Evolutionary conservation across 352 stramenopile species (phyloP), one percentile per base, ranked within the genome.

Genomic region (Globisporangium nagaii): DNA sequence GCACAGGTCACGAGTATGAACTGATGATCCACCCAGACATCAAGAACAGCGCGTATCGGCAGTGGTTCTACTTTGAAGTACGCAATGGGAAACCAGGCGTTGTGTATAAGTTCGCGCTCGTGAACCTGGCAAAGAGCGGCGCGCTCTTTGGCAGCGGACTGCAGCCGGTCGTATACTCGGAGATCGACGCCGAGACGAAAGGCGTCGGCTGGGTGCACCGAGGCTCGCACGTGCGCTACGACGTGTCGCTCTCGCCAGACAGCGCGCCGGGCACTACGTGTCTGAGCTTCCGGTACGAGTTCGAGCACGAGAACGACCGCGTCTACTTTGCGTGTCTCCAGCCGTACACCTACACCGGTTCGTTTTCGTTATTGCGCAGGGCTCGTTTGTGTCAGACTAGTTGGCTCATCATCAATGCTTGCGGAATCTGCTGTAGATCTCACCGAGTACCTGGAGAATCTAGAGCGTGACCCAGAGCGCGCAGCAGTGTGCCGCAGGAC

Each of bases 1-100:
- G 12, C 13, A 51, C 25, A 72, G 55, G 40, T 2, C 80, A 92
- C 4, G 79, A 88, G 47, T 92, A 90, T 54, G 82, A 92, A 32
- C 44, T 92, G 12, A 24, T 71, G 9, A 76, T 92, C 37, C 82
- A 90, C 42, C 82, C 82, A 0, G 82, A 92, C 62, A 67, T 90
- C 53, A 88, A 85, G 66, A 92, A 92, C 56, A 81, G 79, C 44
- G 82, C 82, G 10, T 92, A 92, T 49, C 73, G 82, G 8, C 88
- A 96, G 62, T 96, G 88, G 88, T 96, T 95, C 63, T 96, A 96
- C 71, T 96, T 96, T 54, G 58, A 84, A 31, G 79, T 95, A 17
- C 79, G 66, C 32, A 90, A 90, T 57, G 77, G 63, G 2, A 30
- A 39, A 2, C 71, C 63, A 5, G 79, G 75, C 9, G n/a, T 75